Percentiles rank a stretch among this genome's conserved stretches.
Evolutionary conservation across 495 filamentous ascomycete species (phyloP).

Genomic region (Penicillium roqueforti): DNA sequence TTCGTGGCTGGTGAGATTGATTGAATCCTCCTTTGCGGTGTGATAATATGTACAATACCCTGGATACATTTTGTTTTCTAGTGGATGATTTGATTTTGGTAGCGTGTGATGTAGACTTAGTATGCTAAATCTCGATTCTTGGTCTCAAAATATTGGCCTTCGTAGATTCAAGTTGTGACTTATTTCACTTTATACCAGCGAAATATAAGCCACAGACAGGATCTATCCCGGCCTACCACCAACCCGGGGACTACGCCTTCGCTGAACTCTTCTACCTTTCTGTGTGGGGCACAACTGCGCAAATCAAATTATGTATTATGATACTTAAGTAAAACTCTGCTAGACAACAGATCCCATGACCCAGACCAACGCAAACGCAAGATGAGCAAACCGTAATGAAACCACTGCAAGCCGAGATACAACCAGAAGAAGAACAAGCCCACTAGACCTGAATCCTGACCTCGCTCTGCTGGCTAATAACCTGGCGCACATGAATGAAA

Average conservation of each 20-base stretch:
- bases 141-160: not conserved
- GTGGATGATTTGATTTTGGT: not conserved
- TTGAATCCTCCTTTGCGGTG: constrained; percentile 10
- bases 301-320: not conserved
- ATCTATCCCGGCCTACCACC: no score
- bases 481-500: constrained; percentile 38
- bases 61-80: constrained; percentile 22
- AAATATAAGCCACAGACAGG: no score
- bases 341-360: not conserved
- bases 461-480: constrained; percentile 40
- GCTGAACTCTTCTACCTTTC: no score
- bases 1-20: not conserved
- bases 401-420: not conserved
- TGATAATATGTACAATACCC: constrained; percentile 33
- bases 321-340: not conserved
- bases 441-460: constrained; percentile 19
- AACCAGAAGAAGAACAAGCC: not conserved
- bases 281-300: no score
- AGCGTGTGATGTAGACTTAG: not conserved
- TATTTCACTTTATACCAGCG: no score
- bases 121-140: not conserved
- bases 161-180: not conserved
- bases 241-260: no score
- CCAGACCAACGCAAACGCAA: not conserved
- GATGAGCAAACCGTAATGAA: not conserved